phyloP scores from a whole-genome alignment of 2,329 filamentous ascomycete genomes.

The Fonsecaea monophora region DNA sequence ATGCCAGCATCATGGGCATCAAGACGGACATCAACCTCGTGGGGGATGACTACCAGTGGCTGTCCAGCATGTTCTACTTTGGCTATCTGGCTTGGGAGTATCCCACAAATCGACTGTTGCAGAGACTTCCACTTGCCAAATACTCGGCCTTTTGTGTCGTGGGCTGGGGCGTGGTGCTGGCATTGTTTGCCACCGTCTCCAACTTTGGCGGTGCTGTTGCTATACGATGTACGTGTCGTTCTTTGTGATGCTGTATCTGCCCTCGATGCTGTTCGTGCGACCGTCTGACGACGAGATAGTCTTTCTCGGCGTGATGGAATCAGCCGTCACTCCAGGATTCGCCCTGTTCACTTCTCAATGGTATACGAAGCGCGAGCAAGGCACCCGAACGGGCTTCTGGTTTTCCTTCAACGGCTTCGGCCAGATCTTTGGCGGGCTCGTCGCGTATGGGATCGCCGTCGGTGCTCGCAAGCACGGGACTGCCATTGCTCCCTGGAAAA shows the following conservation, averaged over 20 bases:
- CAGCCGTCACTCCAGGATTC: constrained; percentile 72
- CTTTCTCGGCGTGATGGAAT: constrained; percentile 66
- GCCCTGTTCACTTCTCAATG: constrained; percentile 72
- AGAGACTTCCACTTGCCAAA: constrained; percentile 69
- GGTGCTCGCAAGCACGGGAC: constrained; percentile 63
- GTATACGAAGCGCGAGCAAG: constrained; percentile 75
- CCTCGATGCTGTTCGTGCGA: not conserved
- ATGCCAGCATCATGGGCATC: constrained; percentile 62
- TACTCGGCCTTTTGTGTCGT: constrained; percentile 70
- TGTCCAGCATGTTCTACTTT: constrained; percentile 48
- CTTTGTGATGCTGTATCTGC: not conserved
- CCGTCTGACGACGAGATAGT: constrained; percentile 17
- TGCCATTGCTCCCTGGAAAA: constrained; percentile 69
- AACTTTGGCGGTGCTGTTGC: constrained; percentile 68
- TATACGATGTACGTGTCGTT: constrained; percentile 53
- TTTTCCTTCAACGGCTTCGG: constrained; percentile 71
- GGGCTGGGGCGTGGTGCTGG: constrained; percentile 67
- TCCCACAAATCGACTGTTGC: constrained; percentile 69
- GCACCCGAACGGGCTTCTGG: constrained; percentile 68
- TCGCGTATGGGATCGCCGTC: constrained; percentile 69
- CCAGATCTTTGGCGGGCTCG: constrained; percentile 67
- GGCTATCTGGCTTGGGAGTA: constrained; percentile 67
- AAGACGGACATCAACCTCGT: constrained; percentile 54
- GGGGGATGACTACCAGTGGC: constrained; percentile 59
- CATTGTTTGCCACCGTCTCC: constrained; percentile 67